Conservation (phyloP, 306 rosid species). For the Fragaria ananassa region DNA sequence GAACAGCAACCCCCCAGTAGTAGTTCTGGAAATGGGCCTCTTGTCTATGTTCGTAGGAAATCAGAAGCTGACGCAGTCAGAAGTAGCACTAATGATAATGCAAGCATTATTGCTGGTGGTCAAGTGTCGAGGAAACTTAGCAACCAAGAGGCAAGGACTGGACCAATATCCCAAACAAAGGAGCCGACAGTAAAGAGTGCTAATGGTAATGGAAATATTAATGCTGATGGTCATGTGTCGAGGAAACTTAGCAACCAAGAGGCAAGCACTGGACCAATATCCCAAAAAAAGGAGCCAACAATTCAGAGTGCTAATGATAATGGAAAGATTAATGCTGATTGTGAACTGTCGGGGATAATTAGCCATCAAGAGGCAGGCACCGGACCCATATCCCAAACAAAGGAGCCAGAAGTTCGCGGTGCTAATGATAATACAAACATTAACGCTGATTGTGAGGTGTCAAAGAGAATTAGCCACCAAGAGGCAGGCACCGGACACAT, state of each 20-base stretch:
- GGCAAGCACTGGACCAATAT: slow-evolving; percentile 41
- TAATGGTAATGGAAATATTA: not conserved
- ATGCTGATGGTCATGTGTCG: slow-evolving; percentile 34
- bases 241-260: slow-evolving; percentile 40
- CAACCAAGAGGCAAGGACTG: not conserved
- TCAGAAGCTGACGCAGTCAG: slow-evolving; percentile 73
- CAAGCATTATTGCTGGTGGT: not conserved
- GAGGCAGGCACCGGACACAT: not conserved
- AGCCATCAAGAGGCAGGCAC: not conserved
- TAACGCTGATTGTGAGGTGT: not conserved
- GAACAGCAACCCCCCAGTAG: slow-evolving; percentile 53
- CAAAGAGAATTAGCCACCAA: not conserved
- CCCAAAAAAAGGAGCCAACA: slow-evolving; percentile 54
- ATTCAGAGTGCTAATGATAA: slow-evolving; percentile 34
- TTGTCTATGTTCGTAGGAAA: slow-evolving; percentile 92
- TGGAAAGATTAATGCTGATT: not conserved
- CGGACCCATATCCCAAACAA: not conserved
- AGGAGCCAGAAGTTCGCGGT: not conserved
- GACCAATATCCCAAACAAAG: not conserved
- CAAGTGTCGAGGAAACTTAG: not conserved
- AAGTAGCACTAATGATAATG: slow-evolving; percentile 29
- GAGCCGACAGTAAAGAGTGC: not conserved
- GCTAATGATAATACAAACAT: slow-evolving; percentile 3
- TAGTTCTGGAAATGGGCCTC: slow-evolving; percentile 68
- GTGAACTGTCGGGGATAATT: not conserved